These are phyloP conservation scores for Candida wancherniae DNA, from an alignment of 805 yeast genomes.

Conservation along the genomic window DNA sequence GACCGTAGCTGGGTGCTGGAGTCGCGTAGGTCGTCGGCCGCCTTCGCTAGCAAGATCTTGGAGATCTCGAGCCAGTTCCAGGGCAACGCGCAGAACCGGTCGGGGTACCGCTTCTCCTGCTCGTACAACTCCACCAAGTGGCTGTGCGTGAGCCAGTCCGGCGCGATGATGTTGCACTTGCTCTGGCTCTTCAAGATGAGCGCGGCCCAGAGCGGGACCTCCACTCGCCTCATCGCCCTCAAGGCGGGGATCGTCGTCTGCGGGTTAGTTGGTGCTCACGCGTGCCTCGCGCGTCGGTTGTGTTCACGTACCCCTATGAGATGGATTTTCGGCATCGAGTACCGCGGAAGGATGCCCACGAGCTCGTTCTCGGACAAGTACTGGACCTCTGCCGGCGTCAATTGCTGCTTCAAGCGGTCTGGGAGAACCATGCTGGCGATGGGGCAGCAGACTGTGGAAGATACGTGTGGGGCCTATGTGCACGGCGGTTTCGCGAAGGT, in stretches of 20 bases:
- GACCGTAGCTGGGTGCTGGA: constrained; percentile 68
- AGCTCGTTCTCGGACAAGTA: constrained; percentile 80
- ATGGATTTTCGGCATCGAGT: constrained; percentile 57
- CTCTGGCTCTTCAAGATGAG: constrained; percentile 75
- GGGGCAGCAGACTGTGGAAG: too few species aligned
- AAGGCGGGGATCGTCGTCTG: constrained; percentile 53
- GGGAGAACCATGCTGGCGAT: constrained; percentile 14
- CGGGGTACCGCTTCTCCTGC: constrained; percentile 55
- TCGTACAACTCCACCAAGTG: constrained; percentile 55
- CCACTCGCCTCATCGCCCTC: constrained; percentile 60
- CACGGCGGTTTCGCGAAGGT: too few species aligned
- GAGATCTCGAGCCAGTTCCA: constrained; percentile 86
- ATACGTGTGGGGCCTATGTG: too few species aligned
- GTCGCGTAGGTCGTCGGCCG: constrained; percentile 74
- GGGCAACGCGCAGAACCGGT: constrained; percentile 67
- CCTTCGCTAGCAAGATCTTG: constrained; percentile 60
- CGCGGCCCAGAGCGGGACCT: constrained; percentile 87
- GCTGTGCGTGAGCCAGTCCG: constrained; percentile 69
- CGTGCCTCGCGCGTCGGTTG: too few species aligned
- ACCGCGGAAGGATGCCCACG: constrained; percentile 74
- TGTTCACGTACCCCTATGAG: constrained; percentile 60
- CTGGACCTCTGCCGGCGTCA: constrained; percentile 73
- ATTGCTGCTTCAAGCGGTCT: constrained; percentile 27
- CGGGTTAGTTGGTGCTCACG: constrained; percentile 19
- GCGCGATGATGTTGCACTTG: constrained; percentile 80